phyloP scores from a whole-genome alignment of 371 early-diverging fungal species.

The Zychaea mexicana region DNA sequence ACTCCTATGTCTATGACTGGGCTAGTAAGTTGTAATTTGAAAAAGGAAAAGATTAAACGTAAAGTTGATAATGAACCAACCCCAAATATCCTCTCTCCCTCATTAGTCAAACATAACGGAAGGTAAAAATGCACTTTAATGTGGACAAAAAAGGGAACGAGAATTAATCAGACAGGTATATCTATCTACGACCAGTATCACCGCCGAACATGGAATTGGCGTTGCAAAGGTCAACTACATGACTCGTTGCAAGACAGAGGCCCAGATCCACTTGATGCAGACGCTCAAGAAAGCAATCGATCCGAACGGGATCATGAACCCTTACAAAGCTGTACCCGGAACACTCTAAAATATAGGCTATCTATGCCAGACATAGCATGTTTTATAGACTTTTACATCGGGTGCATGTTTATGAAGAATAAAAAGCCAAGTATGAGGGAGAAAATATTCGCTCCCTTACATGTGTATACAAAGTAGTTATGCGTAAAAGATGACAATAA shows the following conservation, averaged over 20 bases:
- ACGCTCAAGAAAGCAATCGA: slow-evolving; percentile 59
- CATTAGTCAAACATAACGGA: too few species aligned
- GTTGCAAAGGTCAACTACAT: slow-evolving; percentile 33
- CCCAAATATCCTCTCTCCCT: too few species aligned
- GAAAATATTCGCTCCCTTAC: too few species aligned
- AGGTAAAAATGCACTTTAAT: too few species aligned
- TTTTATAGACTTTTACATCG: too few species aligned
- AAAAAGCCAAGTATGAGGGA: too few species aligned
- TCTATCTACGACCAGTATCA: slow-evolving; percentile 38
- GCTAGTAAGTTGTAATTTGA: slow-evolving; percentile 30
- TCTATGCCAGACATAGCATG: too few species aligned
- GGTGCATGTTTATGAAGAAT: too few species aligned
- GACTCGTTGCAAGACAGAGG: slow-evolving; percentile 49
- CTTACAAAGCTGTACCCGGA: slow-evolving; percentile 57
- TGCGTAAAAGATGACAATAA: too few species aligned
- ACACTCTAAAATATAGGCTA: background rate
- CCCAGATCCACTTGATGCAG: slow-evolving; percentile 55
- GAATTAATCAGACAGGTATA: background rate
- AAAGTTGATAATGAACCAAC: too few species aligned
- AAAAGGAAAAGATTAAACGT: too few species aligned
- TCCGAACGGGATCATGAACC: slow-evolving; percentile 69
- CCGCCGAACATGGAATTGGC: slow-evolving; percentile 55
- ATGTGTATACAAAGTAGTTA: too few species aligned
- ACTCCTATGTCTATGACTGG: slow-evolving; percentile 66
- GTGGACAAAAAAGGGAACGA: background rate